These are phyloP conservation scores for Lentinula raphanica DNA, from an alignment of 768 basidiomycete species.

Conservation along the genomic window DNA sequence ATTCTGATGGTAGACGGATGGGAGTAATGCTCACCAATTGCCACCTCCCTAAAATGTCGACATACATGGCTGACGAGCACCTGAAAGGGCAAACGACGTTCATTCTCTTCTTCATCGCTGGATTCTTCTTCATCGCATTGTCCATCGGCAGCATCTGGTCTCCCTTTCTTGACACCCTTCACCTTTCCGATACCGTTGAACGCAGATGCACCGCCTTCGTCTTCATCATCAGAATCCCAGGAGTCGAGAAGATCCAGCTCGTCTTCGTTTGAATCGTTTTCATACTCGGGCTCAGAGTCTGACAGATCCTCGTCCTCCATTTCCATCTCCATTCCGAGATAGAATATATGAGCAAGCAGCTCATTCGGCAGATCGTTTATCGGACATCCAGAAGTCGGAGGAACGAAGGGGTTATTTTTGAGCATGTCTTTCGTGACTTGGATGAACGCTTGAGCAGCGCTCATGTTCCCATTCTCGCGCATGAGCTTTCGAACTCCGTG, in stretches of 20 bases:
- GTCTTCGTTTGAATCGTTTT: constrained; percentile 28
- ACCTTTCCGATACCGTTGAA: no score
- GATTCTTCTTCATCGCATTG: constrained; percentile 19
- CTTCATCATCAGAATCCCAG: constrained; percentile 29
- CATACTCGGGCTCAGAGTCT: constrained; percentile 28
- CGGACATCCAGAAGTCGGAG: constrained; percentile 41
- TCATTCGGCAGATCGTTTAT: constrained; percentile 53
- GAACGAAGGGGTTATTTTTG: constrained; percentile 42
- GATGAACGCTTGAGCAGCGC: constrained; percentile 25
- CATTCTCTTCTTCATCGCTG: constrained; percentile 13
- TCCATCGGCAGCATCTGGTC: constrained; percentile 17
- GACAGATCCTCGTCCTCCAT: constrained; percentile 23
- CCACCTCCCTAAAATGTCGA: constrained; percentile 33
- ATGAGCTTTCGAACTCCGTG: neutral
- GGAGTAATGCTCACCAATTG: constrained; percentile 13
- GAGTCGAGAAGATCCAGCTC: constrained; percentile 16
- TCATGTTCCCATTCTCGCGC: constrained; percentile 22
- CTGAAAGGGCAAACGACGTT: constrained; percentile 25
- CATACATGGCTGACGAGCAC: constrained; percentile 40
- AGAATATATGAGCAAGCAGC: constrained; percentile 52
- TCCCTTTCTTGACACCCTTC: constrained; percentile 6
- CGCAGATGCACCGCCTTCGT: constrained; percentile 20
- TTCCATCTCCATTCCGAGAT: constrained; percentile 36
- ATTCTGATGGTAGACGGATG: neutral
- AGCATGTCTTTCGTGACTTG: constrained; percentile 32